Evolutionary conservation across 129 eudicot species (phyloP).

Genomic region (Pseudognaphalium luteoalbum): DNA sequence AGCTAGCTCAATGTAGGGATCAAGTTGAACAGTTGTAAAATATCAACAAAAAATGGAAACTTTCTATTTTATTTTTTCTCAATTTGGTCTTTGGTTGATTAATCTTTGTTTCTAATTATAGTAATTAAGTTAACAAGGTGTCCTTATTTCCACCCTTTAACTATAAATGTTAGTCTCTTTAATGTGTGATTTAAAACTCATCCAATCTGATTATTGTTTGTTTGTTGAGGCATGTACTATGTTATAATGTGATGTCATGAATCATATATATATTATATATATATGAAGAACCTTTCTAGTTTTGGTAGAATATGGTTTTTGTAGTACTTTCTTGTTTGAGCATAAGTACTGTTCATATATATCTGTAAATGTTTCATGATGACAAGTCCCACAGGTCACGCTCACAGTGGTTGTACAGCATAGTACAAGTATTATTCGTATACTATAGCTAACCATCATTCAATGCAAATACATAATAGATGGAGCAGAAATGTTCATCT

Average conservation of each 20-base stretch:
- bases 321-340: conserved; percentile 36
- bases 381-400: conserved; percentile 25
- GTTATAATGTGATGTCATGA: conserved; percentile 3
- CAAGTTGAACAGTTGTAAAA: conserved; percentile 40
- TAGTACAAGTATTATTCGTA: conserved; percentile 30
- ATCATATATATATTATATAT: not conserved
- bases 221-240: not conserved
- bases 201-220: not conserved
- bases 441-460: conserved; percentile 27
- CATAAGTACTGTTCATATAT: conserved; percentile 20
- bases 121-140: conserved; percentile 7
- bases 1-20: conserved; percentile 43
- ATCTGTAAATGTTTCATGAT: conserved; percentile 36
- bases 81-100: conserved; percentile 17
- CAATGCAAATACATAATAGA: conserved; percentile 16
- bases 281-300: conserved; percentile 31
- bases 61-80: conserved; percentile 17
- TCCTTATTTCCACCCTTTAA: not conserved
- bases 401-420: conserved; percentile 22
- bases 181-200: not conserved
- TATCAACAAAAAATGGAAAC: conserved; percentile 18
- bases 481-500: conserved; percentile 26
- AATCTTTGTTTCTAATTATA: conserved; percentile 15
- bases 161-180: not conserved
- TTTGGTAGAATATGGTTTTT: conserved; percentile 25